phyloP scores from a whole-genome alignment of 768 basidiomycete genomes.

The Tylopilus balloui region DNA sequence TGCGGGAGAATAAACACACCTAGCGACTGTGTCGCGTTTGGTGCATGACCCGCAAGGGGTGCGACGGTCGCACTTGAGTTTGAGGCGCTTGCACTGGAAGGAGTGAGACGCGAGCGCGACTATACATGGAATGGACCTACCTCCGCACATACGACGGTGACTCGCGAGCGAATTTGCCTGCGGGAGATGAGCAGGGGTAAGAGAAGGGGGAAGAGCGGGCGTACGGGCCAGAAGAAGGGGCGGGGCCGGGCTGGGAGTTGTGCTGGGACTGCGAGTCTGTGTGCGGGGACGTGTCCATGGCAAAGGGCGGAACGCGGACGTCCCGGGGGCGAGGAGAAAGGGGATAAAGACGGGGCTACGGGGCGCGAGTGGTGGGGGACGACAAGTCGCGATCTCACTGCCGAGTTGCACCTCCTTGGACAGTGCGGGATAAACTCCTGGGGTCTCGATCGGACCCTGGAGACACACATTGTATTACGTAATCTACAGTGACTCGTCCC shows the following conservation, averaged over 20 bases:
- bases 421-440: conserved; percentile 9
- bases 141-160: conserved; percentile 81
- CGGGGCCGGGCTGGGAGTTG: conserved; percentile 13
- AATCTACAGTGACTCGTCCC: not conserved
- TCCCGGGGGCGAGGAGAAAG: not conserved
- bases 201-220: conserved; percentile 12
- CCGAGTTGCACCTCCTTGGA: conserved; percentile 15
- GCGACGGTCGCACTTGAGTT: conserved; percentile 79
- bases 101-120: conserved; percentile 4
- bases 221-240: conserved; percentile 30
- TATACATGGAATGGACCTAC: conserved; percentile 33
- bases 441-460: conserved; percentile 24
- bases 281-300: conserved; percentile 19
- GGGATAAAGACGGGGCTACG: not conserved
- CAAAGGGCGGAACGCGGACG: not conserved
- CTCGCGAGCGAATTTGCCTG: conserved; percentile 69
- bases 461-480: conserved; percentile 10
- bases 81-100: conserved; percentile 77
- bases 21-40: conserved; percentile 68
- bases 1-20: conserved; percentile 76
- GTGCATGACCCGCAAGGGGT: conserved; percentile 74
- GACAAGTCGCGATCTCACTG: conserved; percentile 8
- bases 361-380: not conserved
- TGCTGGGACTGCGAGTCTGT: conserved; percentile 18
- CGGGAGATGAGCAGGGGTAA: conserved; percentile 2